Conservation (phyloP, 2,329 filamentous ascomycete genomes). For the Talaromyces piceae region DNA sequence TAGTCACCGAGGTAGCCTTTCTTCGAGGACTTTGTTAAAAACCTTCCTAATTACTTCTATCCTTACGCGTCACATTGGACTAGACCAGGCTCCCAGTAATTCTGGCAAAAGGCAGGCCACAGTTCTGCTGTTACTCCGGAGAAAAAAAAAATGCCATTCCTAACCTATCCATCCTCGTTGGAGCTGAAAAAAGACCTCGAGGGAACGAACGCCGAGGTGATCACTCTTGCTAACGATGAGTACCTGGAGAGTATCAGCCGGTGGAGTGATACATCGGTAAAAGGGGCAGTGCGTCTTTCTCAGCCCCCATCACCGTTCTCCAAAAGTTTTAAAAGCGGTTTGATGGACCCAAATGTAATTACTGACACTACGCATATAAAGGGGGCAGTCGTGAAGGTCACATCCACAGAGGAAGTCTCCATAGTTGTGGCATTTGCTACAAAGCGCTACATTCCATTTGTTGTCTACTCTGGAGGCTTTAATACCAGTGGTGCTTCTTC, state of each 20-base stretch:
- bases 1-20: too few species aligned
- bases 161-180: neutral
- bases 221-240: conserved; percentile 3
- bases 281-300: neutral
- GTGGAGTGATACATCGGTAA: conserved; percentile 3
- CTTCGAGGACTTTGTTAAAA: too few species aligned
- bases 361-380: neutral
- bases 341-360: too few species aligned
- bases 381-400: conserved; percentile 2
- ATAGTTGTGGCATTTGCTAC: neutral
- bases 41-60: too few species aligned
- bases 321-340: too few species aligned
- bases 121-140: too few species aligned
- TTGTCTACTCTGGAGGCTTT: conserved; percentile 31
- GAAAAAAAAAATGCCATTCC: conserved; percentile 4
- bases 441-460: conserved; percentile 18
- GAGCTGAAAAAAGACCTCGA: conserved; percentile 4
- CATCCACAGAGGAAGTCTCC: conserved; percentile 1
- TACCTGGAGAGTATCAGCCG: conserved; percentile 2
- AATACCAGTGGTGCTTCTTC: conserved; percentile 49
- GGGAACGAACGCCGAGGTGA: conserved; percentile 3
- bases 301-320: too few species aligned
- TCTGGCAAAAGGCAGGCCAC: too few species aligned
- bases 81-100: too few species aligned
- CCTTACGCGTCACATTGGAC: too few species aligned